Percentiles rank a stretch among this genome's conserved stretches.
These are phyloP conservation scores for Trypanosoma theileri DNA, from an alignment of 208 protist genomes.

Conservation along the genomic window DNA sequence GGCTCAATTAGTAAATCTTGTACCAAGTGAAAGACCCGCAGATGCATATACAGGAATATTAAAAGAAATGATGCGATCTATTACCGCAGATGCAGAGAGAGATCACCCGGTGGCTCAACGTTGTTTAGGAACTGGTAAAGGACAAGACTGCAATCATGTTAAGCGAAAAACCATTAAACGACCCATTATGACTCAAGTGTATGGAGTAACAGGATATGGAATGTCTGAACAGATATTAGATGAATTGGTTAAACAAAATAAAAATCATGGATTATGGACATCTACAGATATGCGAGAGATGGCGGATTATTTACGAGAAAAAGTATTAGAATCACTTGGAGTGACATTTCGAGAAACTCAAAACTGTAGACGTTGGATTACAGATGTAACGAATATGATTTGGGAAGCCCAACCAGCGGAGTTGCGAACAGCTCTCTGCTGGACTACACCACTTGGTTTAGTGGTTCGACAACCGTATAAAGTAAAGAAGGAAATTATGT, in stretches of 20 bases:
- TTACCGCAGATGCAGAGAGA: conserved; percentile 76
- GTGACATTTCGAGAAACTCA: conserved; percentile 88
- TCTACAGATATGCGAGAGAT: conserved; percentile 90
- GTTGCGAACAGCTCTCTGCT: conserved; percentile 87
- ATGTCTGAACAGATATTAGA: conserved; percentile 95
- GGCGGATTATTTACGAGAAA: conserved; percentile 86
- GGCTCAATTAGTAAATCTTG: conserved; percentile 95
- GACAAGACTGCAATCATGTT: conserved; percentile 90
- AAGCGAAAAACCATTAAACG: conserved; percentile 98
- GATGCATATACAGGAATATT: conserved; percentile 98
- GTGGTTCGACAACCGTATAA: conserved; percentile 97
- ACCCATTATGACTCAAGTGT: conserved; percentile 98
- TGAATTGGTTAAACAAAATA: conserved; percentile 91
- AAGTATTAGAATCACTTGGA: conserved; percentile 87
- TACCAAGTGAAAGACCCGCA: conserved; percentile 89
- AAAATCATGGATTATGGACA: conserved; percentile 88
- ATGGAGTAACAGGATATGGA: conserved; percentile 97
- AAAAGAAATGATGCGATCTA: conserved; percentile 88
- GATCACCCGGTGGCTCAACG: conserved; percentile 86
- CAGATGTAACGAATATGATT: conserved; percentile 64
- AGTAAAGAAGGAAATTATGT: conserved; percentile 68
- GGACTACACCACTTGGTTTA: conserved; percentile 96
- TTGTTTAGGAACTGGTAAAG: conserved; percentile 80
- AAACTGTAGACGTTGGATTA: conserved; percentile 88
- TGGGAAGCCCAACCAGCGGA: conserved; percentile 82